Conservation (phyloP, 768 basidiomycete species). For the Naganishia kalamii region DNA sequence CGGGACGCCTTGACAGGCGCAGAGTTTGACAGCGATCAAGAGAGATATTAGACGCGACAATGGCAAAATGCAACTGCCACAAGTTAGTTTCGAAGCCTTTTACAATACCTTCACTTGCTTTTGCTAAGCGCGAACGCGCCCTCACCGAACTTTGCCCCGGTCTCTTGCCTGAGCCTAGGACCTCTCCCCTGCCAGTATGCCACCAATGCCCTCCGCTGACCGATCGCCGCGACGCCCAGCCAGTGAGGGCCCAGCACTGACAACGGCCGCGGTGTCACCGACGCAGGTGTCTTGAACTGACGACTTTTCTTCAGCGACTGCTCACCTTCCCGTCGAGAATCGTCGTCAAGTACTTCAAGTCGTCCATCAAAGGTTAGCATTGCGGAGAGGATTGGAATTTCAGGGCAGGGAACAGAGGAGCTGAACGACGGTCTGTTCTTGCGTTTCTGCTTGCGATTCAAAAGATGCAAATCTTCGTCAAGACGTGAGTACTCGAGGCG, state of each 20-base stretch:
- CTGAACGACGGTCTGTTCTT: slow-evolving; percentile 6
- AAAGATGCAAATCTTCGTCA: slow-evolving; percentile 29
- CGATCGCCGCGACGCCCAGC: background rate
- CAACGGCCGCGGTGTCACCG: background rate
- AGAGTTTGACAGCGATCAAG: too few species aligned
- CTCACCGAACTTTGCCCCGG: too few species aligned
- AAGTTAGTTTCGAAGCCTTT: too few species aligned
- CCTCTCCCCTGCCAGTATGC: too few species aligned
- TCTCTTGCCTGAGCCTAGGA: too few species aligned
- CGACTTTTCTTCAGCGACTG: background rate
- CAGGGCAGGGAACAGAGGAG: background rate
- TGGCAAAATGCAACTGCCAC: too few species aligned
- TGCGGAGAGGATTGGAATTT: too few species aligned
- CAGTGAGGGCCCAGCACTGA: background rate
- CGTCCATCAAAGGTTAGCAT: slow-evolving; percentile 15
- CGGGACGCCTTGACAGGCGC: too few species aligned
- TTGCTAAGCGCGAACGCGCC: too few species aligned
- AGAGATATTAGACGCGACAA: too few species aligned
- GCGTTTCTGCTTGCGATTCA: background rate
- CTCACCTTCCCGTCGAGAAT: background rate
- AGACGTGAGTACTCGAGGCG: slow-evolving; percentile 26
- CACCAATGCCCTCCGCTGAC: background rate
- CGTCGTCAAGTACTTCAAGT: slow-evolving; percentile 16
- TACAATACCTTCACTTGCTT: too few species aligned
- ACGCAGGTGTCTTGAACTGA: background rate